These are phyloP conservation scores for Trichomonascus vanleenenianus DNA, from an alignment of 805 yeast genomes.

Conservation along the genomic window DNA sequence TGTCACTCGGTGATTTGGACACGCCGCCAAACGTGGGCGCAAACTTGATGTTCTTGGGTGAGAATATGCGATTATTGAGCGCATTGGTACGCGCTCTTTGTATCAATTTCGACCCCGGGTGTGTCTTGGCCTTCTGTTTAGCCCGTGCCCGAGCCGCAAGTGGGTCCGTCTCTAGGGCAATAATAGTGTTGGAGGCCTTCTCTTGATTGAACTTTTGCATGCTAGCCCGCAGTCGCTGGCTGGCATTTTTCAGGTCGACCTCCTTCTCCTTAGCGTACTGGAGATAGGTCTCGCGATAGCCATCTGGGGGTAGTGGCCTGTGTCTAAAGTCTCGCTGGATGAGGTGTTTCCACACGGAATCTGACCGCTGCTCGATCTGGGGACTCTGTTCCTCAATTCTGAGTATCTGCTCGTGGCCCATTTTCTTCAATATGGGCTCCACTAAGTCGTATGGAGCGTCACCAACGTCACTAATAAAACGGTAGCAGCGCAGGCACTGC, in stretches of 20 bases:
- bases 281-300: conserved; percentile 23
- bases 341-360: conserved; percentile 28
- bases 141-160: conserved; percentile 12
- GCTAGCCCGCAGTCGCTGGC: conserved; percentile 28
- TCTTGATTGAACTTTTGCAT: conserved; percentile 23
- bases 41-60: conserved; percentile 15
- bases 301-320: conserved; percentile 22
- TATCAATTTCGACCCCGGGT: conserved; percentile 17
- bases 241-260: conserved; percentile 38
- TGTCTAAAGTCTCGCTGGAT: conserved; percentile 28
- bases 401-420: conserved; percentile 29
- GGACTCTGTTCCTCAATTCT: conserved; percentile 26
- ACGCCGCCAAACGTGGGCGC: background rate
- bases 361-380: conserved; percentile 24
- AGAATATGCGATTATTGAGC: conserved; percentile 14
- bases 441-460: conserved; percentile 30
- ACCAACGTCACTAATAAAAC: conserved; percentile 31
- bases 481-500: too few relatives aligned
- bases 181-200: conserved; percentile 20
- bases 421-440: conserved; percentile 28
- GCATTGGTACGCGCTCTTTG: conserved; percentile 15
- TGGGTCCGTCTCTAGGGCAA: conserved; percentile 19
- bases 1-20: background rate
- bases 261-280: conserved; percentile 34
- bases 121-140: conserved; percentile 7